phyloP scores from a whole-genome alignment of 352 stramenopile genomes.

The Phytophthora palmivora region DNA sequence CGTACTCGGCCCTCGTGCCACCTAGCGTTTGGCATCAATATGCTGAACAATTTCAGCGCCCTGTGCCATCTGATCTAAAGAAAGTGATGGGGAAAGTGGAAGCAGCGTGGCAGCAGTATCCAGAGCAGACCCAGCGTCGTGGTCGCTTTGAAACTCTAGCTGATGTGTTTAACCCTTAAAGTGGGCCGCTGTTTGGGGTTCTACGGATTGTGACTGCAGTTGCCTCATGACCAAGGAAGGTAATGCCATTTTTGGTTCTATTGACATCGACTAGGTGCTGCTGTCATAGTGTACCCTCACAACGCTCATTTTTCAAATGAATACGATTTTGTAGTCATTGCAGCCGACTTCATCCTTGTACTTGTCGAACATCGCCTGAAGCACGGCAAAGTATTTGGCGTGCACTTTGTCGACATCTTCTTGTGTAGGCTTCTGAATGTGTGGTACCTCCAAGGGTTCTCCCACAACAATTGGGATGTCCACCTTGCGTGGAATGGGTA shows the following conservation, averaged over 20 bases:
- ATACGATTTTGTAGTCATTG: slow-evolving; percentile 62
- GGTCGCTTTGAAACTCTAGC: slow-evolving; percentile 64
- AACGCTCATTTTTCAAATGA: slow-evolving; percentile 31
- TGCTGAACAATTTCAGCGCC: slow-evolving; percentile 57
- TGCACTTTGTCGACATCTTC: slow-evolving; percentile 65
- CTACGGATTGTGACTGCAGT: too few species aligned
- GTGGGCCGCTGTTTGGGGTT: too few species aligned
- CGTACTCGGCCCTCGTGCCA: slow-evolving; percentile 73
- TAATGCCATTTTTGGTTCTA: slow-evolving; percentile 18
- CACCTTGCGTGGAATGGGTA: slow-evolving; percentile 67
- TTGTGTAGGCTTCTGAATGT: slow-evolving; percentile 43
- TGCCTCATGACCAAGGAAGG: slow-evolving; percentile 2
- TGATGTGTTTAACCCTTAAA: slow-evolving; percentile 33
- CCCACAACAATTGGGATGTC: slow-evolving; percentile 67
- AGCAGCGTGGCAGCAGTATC: slow-evolving; percentile 55
- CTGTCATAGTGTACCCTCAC: too few species aligned
- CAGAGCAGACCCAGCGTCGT: slow-evolving; percentile 58
- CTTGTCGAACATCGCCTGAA: slow-evolving; percentile 60
- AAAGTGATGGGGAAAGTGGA: slow-evolving; percentile 43
- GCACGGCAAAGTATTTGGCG: slow-evolving; percentile 50
- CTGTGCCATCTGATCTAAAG: slow-evolving; percentile 55
- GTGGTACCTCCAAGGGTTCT: slow-evolving; percentile 50
- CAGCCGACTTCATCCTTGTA: slow-evolving; percentile 76
- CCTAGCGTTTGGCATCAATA: slow-evolving; percentile 75
- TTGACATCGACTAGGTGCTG: slow-evolving; percentile 1